phyloP scores from a whole-genome alignment of 129 eudicot genomes.

The Artemisia tridentata region DNA sequence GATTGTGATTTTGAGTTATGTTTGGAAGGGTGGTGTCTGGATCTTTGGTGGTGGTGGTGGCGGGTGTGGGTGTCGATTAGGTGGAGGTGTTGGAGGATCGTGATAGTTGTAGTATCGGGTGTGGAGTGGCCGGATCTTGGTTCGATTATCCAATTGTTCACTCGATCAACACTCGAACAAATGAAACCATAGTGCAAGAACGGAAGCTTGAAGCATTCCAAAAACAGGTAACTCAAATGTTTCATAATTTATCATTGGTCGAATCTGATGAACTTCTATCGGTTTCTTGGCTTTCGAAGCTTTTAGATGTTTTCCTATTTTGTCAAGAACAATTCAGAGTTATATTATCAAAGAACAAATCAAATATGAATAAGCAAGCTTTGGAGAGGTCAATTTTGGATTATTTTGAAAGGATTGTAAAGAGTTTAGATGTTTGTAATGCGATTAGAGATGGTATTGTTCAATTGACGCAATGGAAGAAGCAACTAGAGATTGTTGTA shows the following conservation, averaged over 20 bases:
- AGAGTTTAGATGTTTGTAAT: slow-evolving; percentile 77
- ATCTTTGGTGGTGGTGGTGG: too few relatives aligned
- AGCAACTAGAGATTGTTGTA: slow-evolving; percentile 75
- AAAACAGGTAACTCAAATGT: slow-evolving; percentile 45
- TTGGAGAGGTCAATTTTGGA: slow-evolving; percentile 50
- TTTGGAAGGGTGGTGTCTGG: too few relatives aligned
- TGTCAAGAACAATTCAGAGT: slow-evolving; percentile 55
- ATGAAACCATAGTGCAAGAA: slow-evolving; percentile 38
- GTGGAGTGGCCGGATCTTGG: too few relatives aligned
- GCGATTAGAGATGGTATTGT: slow-evolving; percentile 76
- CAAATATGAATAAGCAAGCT: slow-evolving; percentile 33
- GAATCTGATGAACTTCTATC: slow-evolving; percentile 58
- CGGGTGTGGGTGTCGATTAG: too few relatives aligned
- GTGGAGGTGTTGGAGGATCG: too few relatives aligned
- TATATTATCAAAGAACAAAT: slow-evolving; percentile 38
- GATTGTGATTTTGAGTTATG: too few relatives aligned
- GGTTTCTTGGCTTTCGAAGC: slow-evolving; percentile 61
- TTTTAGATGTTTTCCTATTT: slow-evolving; percentile 59
- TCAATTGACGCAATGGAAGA: slow-evolving; percentile 58
- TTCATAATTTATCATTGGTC: slow-evolving; percentile 44
- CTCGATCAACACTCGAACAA: slow-evolving; percentile 42
- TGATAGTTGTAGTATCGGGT: too few relatives aligned
- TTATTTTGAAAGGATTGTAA: slow-evolving; percentile 67
- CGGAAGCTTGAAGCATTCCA: slow-evolving; percentile 50
- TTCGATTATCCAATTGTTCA: slow-evolving; percentile 59